Base-by-base conservation (phyloP, 2,329 filamentous ascomycete genomes). In the Neopestalotiopsis sp. region DNA sequence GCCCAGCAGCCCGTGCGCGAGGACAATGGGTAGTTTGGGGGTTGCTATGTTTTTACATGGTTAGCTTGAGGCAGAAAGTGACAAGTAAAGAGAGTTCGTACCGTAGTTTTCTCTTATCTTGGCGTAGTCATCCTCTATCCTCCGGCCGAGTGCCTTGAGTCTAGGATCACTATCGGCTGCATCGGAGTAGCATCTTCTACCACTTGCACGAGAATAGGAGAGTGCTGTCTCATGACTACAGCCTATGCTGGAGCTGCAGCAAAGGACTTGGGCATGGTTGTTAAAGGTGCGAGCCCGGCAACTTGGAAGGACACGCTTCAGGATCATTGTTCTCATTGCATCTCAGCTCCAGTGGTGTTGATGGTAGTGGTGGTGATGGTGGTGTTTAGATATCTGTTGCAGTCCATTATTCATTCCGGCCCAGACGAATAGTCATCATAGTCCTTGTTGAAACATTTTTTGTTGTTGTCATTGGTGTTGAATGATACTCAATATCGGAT, bases 1-100 rank as follows among this genome's bases (percentile, higher is more conserved):
- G 73, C 90, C 90, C 65, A 91, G 81, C 63, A 92, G 82, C 68
- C 90, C 90, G 74, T 91, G 90, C 66, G 89, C 89, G 42, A 92
- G 86, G 67, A 91, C 88, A 67, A 92, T 86, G 59, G 89, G 88
- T 72, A 90, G 75, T 73, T 86, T 87, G 2, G 89, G 89, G 4
- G 86, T 85, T 56, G 83, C 86, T 88, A 49, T 40, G 58, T 13
- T 68, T 28, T 28, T 3, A 28, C 24, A 28, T 38, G 59, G 69
- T 76, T 12, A 40, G 58, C 68, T 28, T 28, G 24, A 28, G 24
- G 24, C 3, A 28, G 24, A 28, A 4, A 28, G 24, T 3, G 24
- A 28, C 24, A 28, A 28, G 24, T 3, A 28, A 28, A 28, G 24
- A 28, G n/a, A 32, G 40, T 38, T 17, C 73, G 45, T 76, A 85